Evolutionary conservation across 176 grass and related monocot genomes (phyloP).

Genomic region (Phoenix dactylifera): DNA sequence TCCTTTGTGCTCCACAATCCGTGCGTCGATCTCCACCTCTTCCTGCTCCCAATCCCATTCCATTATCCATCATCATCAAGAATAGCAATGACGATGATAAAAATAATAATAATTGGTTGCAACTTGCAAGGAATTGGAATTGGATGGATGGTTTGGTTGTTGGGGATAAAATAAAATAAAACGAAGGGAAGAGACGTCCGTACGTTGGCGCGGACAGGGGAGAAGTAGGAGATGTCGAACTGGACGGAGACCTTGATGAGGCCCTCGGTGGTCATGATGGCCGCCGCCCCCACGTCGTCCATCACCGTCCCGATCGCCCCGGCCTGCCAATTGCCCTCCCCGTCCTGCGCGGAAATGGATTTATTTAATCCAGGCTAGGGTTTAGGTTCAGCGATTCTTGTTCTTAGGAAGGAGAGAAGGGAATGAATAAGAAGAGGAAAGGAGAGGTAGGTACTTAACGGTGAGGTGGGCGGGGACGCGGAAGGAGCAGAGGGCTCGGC

Average conservation of each 20-base stretch:
- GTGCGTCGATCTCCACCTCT: conserved; percentile 56
- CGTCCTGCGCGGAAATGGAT: conserved; percentile 28
- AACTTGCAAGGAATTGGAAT: too few species aligned
- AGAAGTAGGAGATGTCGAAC: conserved; percentile 62
- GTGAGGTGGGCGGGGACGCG: conserved; percentile 56
- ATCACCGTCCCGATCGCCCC: conserved; percentile 54
- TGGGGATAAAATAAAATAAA: background rate
- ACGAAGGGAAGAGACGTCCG: background rate
- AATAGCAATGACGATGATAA: too few species aligned
- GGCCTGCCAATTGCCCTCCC: conserved; percentile 68
- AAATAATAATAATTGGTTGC: too few species aligned
- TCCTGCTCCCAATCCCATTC: conserved; percentile 23
- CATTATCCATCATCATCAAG: too few species aligned
- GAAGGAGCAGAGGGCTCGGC: conserved; percentile 46
- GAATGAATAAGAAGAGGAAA: too few species aligned
- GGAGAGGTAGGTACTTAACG: conserved; percentile 7
- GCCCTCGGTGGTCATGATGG: conserved; percentile 62
- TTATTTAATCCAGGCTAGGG: background rate
- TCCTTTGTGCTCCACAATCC: conserved; percentile 45
- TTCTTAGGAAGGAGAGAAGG: background rate
- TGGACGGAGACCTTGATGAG: conserved; percentile 71
- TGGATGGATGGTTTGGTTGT: too few species aligned
- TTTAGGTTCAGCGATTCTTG: background rate
- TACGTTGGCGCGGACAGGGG: conserved; percentile 53
- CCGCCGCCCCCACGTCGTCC: conserved; percentile 76